Evolutionary conservation across 2,329 filamentous ascomycete genomes (phyloP), one percentile per base, ranked within the genome.

Genomic region (Ophiostoma australiae): DNA sequence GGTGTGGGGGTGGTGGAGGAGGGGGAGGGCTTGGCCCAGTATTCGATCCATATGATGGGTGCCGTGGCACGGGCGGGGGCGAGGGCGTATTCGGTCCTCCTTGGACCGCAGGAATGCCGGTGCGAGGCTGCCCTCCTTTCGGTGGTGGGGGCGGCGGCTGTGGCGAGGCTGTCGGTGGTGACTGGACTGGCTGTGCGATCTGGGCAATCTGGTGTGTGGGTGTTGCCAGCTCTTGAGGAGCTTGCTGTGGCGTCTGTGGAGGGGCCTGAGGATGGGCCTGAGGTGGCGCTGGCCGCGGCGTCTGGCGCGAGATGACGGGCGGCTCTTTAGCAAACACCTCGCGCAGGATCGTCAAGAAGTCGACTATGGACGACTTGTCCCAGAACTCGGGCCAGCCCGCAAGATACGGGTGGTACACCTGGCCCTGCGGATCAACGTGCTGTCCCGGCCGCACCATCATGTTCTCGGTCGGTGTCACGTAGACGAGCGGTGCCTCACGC

Each of bases 281-380:
- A 76, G 17, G 35, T 1, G 37, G 35, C 3, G 65, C 5, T 13
- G 37, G 39, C 39, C 11, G 77, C 33, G 79, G 76, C 58, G 85
- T 84, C 74, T 89, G 89, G 75, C 89, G 89, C 44, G 93, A 89
- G 72, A 95, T 89, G 4, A 98, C 92, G 0, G 95, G 95, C 10
- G 95, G 95, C 77, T 99, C 95, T 80, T 96, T 97, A 52, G 93
- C 90, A 78, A 99, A 99, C 31, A 98, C 85, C 70, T 95, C 92
- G 75, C 91, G 87, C 3, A 99, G 81, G 37, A 97, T 91, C 20
- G 87, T 88, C 2, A 98, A 81, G 71, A 98, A 92, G 77, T 97
- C 93, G 61, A 91, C 82, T 2, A 97, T 82, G 41, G 89, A 94
- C 0, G 92, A 96, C 83, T 93, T 94, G 93, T 97, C 92, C 91